Conservation (phyloP, 371 early-diverging fungal genomes). For the Gilbertella persicaria region DNA sequence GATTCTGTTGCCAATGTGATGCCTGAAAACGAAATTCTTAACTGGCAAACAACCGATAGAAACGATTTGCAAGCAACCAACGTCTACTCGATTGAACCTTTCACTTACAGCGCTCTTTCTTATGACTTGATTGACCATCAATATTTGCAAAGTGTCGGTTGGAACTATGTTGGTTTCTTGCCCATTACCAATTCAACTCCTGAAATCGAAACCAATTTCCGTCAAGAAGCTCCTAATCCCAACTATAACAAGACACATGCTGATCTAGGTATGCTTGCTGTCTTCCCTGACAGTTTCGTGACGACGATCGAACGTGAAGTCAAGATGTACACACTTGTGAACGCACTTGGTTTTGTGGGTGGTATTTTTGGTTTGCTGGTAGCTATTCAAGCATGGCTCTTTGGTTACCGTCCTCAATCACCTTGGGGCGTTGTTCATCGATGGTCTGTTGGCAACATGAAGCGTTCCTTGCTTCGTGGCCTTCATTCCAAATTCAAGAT, state of each 20-base stretch:
- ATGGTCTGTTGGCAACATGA: slow-evolving; percentile 51
- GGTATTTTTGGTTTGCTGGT: slow-evolving; percentile 52
- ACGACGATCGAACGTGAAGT: slow-evolving; percentile 36
- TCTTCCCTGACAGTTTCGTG: slow-evolving; percentile 31
- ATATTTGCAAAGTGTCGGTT: slow-evolving; percentile 42
- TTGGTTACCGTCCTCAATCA: slow-evolving; percentile 50
- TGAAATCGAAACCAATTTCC: slow-evolving; percentile 40
- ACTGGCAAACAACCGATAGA: slow-evolving; percentile 43
- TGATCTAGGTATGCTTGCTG: slow-evolving; percentile 34
- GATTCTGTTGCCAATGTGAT: slow-evolving; percentile 25
- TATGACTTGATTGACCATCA: slow-evolving; percentile 44
- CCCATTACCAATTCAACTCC: slow-evolving; percentile 46
- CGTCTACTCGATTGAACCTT: slow-evolving; percentile 39
- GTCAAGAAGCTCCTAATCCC: slow-evolving; percentile 46
- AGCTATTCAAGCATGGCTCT: slow-evolving; percentile 50
- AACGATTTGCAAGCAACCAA: slow-evolving; percentile 45
- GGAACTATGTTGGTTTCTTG: slow-evolving; percentile 54
- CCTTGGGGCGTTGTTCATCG: slow-evolving; percentile 57
- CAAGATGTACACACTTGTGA: slow-evolving; percentile 50
- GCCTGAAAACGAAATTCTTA: slow-evolving; percentile 26
- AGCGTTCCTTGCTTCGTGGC: slow-evolving; percentile 42
- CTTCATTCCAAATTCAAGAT: slow-evolving; percentile 44
- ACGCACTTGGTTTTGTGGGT: slow-evolving; percentile 53
- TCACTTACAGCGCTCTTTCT: slow-evolving; percentile 40
- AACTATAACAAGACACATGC: slow-evolving; percentile 30